phyloP scores from a whole-genome alignment of 2,329 filamentous ascomycete species.

The Fusarium sp. region DNA sequence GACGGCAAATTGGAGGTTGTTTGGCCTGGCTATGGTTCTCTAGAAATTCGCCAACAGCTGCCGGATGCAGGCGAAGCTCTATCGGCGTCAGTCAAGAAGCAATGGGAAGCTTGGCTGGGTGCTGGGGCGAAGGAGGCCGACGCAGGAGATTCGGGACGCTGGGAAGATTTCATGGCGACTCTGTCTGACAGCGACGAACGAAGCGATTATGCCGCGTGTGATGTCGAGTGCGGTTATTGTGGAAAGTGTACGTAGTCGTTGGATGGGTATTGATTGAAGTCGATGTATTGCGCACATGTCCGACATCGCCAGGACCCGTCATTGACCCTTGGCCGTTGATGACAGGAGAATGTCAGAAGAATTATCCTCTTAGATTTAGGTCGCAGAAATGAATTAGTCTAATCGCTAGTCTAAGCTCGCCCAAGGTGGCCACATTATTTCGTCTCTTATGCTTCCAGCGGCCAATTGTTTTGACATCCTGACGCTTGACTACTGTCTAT shows the following conservation, averaged over 20 bases:
- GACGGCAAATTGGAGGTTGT: slow-evolving; percentile 44
- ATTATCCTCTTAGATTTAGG: rapidly evolving
- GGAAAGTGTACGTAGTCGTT: slow-evolving; percentile 38
- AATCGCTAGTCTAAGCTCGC: not conserved
- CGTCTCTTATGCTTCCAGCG: not conserved
- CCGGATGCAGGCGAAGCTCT: slow-evolving; percentile 39
- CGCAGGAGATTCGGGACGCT: not conserved
- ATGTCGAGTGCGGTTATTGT: slow-evolving; percentile 47
- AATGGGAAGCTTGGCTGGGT: slow-evolving; percentile 44
- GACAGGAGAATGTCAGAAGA: not conserved
- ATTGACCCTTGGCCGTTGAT: not conserved
- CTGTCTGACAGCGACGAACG: slow-evolving; percentile 23
- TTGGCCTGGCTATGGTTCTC: slow-evolving; percentile 1
- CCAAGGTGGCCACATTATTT: not conserved
- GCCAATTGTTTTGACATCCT: not conserved
- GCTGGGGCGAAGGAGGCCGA: not conserved
- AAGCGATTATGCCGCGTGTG: slow-evolving; percentile 43
- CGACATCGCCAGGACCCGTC: not conserved
- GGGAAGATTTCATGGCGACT: slow-evolving; percentile 10
- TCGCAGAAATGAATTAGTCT: not conserved
- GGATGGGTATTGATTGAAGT: rapidly evolving
- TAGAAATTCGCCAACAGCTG: slow-evolving; percentile 45
- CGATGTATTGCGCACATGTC: not conserved
- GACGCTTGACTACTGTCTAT: not conserved
- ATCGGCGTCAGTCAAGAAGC: slow-evolving; percentile 33